Percentiles rank a stretch among this genome's conserved stretches.
These are phyloP conservation scores for Sugiyamaella boreocaroliniensis DNA, from an alignment of 805 yeast species.

Conservation along the genomic window DNA sequence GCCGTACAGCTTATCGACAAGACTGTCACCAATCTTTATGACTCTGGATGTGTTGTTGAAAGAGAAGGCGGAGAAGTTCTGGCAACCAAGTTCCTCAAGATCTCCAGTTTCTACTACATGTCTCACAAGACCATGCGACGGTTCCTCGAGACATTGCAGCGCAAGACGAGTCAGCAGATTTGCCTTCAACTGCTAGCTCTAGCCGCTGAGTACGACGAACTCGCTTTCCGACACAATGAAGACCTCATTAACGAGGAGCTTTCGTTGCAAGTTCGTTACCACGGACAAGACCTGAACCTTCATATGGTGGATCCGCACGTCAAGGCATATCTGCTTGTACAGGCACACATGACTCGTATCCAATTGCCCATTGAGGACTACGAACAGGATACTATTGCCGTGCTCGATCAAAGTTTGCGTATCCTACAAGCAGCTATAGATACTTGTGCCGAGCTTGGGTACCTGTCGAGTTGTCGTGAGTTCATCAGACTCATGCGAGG, in stretches of 20 bases:
- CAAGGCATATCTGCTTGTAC: slow-evolving; percentile 63
- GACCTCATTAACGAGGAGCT: slow-evolving; percentile 79
- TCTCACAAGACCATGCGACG: slow-evolving; percentile 83
- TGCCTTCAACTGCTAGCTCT: slow-evolving; percentile 56
- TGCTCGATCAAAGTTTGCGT: slow-evolving; percentile 90
- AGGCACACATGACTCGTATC: slow-evolving; percentile 62
- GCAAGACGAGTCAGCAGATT: slow-evolving; percentile 46
- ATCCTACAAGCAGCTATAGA: slow-evolving; percentile 89
- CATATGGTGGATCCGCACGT: slow-evolving; percentile 85
- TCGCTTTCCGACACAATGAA: slow-evolving; percentile 89
- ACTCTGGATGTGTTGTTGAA: slow-evolving; percentile 59
- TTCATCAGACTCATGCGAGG: slow-evolving; percentile 72
- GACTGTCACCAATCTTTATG: slow-evolving; percentile 58
- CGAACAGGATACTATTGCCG: slow-evolving; percentile 86
- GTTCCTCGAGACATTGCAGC: slow-evolving; percentile 47
- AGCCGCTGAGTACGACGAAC: slow-evolving; percentile 76
- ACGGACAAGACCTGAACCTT: slow-evolving; percentile 34
- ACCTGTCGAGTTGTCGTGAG: slow-evolving; percentile 50
- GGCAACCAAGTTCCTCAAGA: slow-evolving; percentile 76
- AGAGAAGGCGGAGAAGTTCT: slow-evolving; percentile 30
- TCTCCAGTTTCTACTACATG: slow-evolving; percentile 86
- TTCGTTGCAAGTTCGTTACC: slow-evolving; percentile 59
- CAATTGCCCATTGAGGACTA: slow-evolving; percentile 94
- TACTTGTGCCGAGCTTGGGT: slow-evolving; percentile 79
- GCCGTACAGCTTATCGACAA: slow-evolving; percentile 49